Evolutionary conservation across 2,329 filamentous ascomycete species (phyloP), one percentile per base, ranked within the genome.

Genomic region (Nectriaceae sp.): DNA sequence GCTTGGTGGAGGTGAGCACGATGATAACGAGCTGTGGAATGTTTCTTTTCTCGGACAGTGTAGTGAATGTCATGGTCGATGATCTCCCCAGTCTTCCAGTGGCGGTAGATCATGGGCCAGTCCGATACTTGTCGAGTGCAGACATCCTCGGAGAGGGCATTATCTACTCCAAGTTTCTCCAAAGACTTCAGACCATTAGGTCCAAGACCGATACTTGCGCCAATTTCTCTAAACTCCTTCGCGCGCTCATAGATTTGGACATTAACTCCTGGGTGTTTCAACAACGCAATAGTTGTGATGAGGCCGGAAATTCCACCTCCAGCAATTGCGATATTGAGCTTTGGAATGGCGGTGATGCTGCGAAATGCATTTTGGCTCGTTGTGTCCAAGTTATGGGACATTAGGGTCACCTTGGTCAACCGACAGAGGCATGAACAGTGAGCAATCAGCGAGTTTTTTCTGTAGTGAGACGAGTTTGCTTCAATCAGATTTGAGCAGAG

Each of bases 121-220:
- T 66, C 69, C 6, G 70, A 70, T 55, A 68, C 62, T 57, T 75
- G 60, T 44, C 73, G 68, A 41, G 70, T 73, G 0, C 68, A 70
- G 5, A 75, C 55, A 20, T 66, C 64, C 10, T 73, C 69, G 2
- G 64, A 60, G 6, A 79, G 64, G 1, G 75, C 76, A 49, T 74
- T 72, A 31, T 72, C 46, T 13, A 78, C 74, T 4, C 78, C 77
- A 1, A 79, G 70, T 19, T 72, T 73, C 37, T 79, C 74, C 38
- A 82, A 61, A 0, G 77, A 76, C 31, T 73, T 71, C 63, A 81
- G 70, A 0, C 78, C 78, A 59, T 81, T 81, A 1, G 77, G 76
- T 3, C 78, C 77, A 4, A 79, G 65, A 1, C 73, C 76, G 16
- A 78, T 75, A 2, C 73, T 74, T 0, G 76, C 74, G 6, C 75